Percentiles rank a stretch among this genome's conserved stretches.
phyloP scores from a whole-genome alignment of 2,329 filamentous ascomycete species.

The Plectosphaerella cucumerina region DNA sequence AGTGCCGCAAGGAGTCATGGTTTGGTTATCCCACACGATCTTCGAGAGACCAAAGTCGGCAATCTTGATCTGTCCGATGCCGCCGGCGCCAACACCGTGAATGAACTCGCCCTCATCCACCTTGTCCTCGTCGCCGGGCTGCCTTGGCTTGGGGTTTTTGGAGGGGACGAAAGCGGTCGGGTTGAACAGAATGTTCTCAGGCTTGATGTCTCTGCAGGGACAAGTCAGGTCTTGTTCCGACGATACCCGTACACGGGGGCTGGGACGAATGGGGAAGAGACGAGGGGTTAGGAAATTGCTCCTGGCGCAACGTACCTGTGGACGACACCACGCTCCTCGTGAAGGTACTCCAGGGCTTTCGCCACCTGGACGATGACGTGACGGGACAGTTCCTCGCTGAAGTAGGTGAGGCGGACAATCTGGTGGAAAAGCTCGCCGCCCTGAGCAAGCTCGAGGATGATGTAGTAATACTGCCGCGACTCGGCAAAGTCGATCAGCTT shows the following conservation, averaged over 20 bases:
- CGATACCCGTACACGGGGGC: too few species aligned
- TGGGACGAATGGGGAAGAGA: too few species aligned
- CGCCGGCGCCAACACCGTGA: slow-evolving; percentile 74
- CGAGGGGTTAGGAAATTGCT: too few species aligned
- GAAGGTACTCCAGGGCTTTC: slow-evolving; percentile 88
- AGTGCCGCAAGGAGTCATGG: slow-evolving; percentile 98
- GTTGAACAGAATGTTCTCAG: slow-evolving; percentile 92
- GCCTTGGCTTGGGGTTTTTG: slow-evolving; percentile 73
- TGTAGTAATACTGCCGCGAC: slow-evolving; percentile 94
- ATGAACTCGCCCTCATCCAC: slow-evolving; percentile 94
- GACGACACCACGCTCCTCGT: slow-evolving; percentile 92
- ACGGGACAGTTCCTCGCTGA: slow-evolving; percentile 90
- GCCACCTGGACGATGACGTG: slow-evolving; percentile 95
- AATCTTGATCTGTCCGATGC: slow-evolving; percentile 94
- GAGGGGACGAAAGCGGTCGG: slow-evolving; percentile 79
- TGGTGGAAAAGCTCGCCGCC: slow-evolving; percentile 98
- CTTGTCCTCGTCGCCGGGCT: slow-evolving; percentile 93
- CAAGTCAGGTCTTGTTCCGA: not conserved
- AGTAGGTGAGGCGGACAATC: slow-evolving; percentile 96
- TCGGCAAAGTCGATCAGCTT: slow-evolving; percentile 92
- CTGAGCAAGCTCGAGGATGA: slow-evolving; percentile 89
- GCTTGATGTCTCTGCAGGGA: slow-evolving; percentile 81
- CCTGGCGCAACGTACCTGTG: slow-evolving; percentile 65
- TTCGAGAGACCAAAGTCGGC: slow-evolving; percentile 97
- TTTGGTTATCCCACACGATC: slow-evolving; percentile 96